Conservation (phyloP, 345 rosid species). For the Eucalyptus pauciflora region DNA sequence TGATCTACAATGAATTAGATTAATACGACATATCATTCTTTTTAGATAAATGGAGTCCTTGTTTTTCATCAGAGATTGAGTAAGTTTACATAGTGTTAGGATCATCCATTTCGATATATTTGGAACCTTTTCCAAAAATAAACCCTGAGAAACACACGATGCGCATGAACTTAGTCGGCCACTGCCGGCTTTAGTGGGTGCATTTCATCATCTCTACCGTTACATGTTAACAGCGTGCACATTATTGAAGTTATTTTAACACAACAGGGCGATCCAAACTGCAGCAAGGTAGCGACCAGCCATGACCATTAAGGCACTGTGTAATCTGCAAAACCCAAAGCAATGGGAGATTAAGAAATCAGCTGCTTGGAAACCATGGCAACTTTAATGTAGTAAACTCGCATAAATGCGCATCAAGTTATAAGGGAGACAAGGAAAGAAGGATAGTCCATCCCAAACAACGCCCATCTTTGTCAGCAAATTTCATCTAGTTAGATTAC, state of each 20-base stretch:
- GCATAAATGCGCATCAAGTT: neutral
- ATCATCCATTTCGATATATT: neutral
- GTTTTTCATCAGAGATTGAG: neutral
- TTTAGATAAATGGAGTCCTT: neutral
- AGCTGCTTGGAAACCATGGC: neutral
- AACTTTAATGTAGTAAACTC: neutral
- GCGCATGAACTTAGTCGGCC: neutral
- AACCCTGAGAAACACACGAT: neutral
- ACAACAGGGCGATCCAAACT: neutral
- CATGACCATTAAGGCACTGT: neutral
- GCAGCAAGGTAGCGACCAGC: neutral
- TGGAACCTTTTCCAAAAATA: neutral
- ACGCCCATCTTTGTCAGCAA: neutral
- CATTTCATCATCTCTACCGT: neutral
- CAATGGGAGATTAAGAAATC: neutral
- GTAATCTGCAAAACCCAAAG: neutral
- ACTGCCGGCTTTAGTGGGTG: neutral
- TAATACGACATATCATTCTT: neutral
- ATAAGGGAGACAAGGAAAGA: neutral
- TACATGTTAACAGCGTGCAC: neutral
- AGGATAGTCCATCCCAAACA: neutral
- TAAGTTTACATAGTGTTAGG: neutral
- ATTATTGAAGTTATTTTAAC: neutral
- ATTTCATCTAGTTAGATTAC: neutral
- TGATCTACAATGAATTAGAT: neutral